Percentiles rank a stretch among this genome's conserved stretches.
Evolutionary conservation across 257 asterid genomes (phyloP).

Genomic region (Nyctanthes arbortristis): DNA sequence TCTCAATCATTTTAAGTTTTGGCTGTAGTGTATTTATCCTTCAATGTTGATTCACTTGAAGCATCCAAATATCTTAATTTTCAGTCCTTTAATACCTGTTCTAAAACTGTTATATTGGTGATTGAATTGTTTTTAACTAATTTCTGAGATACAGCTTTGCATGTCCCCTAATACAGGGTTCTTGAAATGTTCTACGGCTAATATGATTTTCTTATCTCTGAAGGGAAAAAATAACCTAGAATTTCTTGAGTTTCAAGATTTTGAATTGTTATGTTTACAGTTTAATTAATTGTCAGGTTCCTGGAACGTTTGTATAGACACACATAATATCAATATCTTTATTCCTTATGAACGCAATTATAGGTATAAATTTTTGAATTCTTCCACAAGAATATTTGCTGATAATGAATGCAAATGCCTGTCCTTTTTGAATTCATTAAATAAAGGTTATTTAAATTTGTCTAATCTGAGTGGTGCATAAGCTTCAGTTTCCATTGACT

Average conservation of each 20-base stretch:
- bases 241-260: neutral
- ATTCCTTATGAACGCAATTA: neutral
- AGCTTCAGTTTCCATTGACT: neutral
- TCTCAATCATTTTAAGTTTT: neutral
- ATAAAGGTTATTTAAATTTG: conserved; percentile 1
- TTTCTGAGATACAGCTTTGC: conserved; percentile 2
- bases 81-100: neutral
- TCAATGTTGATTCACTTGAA: neutral
- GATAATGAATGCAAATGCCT: conserved; percentile 12
- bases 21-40: neutral
- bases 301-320: neutral
- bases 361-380: neutral
- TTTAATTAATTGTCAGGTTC: conserved; percentile 6
- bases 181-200: neutral
- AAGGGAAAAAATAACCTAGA: neutral
- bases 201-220: neutral
- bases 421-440: neutral
- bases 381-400: neutral
- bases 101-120: conserved; percentile 7
- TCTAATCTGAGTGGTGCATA: neutral
- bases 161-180: neutral
- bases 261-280: neutral
- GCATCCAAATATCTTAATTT: neutral
- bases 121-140: neutral
- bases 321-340: neutral